phyloP scores from a whole-genome alignment of 2,329 filamentous ascomycete species.

The Metarhizium album region DNA sequence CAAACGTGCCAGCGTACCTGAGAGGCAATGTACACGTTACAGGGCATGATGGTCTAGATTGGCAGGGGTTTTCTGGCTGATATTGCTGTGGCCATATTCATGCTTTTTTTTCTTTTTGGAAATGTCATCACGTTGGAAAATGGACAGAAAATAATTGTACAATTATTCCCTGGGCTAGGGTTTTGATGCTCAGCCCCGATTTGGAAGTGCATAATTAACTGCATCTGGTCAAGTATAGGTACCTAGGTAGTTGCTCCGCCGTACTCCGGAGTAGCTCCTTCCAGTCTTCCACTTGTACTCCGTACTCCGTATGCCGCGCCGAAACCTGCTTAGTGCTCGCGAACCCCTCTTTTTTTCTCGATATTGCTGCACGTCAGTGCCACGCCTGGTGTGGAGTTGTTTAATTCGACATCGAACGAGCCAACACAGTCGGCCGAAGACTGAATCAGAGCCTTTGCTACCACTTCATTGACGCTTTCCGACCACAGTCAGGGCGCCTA shows the following conservation, averaged over 20 bases:
- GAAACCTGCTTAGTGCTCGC: background rate
- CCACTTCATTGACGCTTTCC: background rate
- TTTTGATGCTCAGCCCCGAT: too few relatives aligned
- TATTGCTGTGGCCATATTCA: background rate
- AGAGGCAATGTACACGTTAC: background rate
- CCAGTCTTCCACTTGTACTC: background rate
- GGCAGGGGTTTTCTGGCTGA: background rate
- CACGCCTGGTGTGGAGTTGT: slow-evolving; percentile 1
- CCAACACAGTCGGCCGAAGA: background rate
- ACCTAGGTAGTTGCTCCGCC: too few relatives aligned
- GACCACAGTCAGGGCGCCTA: background rate
- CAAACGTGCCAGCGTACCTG: too few relatives aligned
- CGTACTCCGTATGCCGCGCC: background rate
- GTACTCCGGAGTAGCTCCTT: background rate
- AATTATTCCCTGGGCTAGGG: too few relatives aligned
- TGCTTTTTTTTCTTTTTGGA: too few relatives aligned
- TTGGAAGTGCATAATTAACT: too few relatives aligned
- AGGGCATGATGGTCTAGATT: background rate
- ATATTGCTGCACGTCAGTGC: background rate
- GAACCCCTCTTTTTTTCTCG: background rate
- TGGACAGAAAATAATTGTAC: too few relatives aligned
- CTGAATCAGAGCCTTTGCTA: background rate
- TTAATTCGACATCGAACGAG: background rate
- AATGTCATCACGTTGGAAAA: background rate
- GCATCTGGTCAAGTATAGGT: too few relatives aligned